Percentiles rank a stretch among this genome's conserved stretches.
Conservation (phyloP, 768 basidiomycete species). For the Termitomyces sp. region DNA sequence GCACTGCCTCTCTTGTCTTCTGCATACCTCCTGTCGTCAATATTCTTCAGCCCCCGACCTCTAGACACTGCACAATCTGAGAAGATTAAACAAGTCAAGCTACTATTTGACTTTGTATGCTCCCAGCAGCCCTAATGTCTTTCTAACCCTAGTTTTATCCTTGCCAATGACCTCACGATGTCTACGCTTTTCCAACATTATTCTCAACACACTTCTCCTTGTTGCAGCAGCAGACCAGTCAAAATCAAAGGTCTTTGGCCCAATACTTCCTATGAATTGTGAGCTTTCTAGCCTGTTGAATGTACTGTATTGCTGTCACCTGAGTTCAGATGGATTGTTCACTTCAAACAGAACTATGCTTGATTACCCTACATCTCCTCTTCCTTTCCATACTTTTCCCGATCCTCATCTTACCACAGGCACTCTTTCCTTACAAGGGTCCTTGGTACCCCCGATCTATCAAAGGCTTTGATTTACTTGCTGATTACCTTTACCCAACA, state of each 20-base stretch:
- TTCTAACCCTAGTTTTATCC: conserved; percentile 22
- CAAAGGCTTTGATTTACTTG: conserved; percentile 62
- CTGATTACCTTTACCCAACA: conserved; percentile 45
- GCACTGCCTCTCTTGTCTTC: conserved; percentile 27
- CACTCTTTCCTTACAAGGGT: conserved; percentile 61
- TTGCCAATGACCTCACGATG: conserved; percentile 30
- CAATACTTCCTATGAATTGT: conserved; percentile 69
- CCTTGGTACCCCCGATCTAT: conserved; percentile 51
- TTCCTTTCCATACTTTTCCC: conserved; percentile 71
- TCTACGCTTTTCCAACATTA: conserved; percentile 24
- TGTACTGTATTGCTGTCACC: background rate
- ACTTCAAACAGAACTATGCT: conserved; percentile 40
- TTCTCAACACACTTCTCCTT: conserved; percentile 30
- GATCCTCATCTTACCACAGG: conserved; percentile 56
- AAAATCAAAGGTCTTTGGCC: conserved; percentile 63
- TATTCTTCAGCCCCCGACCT: conserved; percentile 9
- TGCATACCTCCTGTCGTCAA: conserved; percentile 21
- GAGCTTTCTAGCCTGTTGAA: conserved; percentile 17
- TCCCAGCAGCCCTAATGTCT: background rate
- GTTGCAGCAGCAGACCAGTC: conserved; percentile 43
- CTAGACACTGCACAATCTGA: conserved; percentile 4
- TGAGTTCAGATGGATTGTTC: conserved; percentile 37
- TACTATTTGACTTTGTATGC: conserved; percentile 2
- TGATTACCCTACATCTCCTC: conserved; percentile 45
- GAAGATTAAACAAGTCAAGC: conserved; percentile 2